Evolutionary conservation across 345 rosid genomes (phyloP).

Genomic region (Arabidopsis thaliana): TAIR10.1 NC_003071.7:9003501-9004000

Average conservation of each 20-base stretch:
- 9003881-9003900: constrained; percentile 38
- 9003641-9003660: constrained; percentile 34
- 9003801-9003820: constrained; percentile 39
- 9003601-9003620: constrained; percentile 41
- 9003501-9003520: constrained; percentile 10
- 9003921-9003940: constrained; percentile 34
- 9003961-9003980: constrained; percentile 44
- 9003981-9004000: constrained; percentile 45
- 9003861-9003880: neutral
- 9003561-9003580: constrained; percentile 41
- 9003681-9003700: neutral
- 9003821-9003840: neutral
- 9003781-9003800: constrained; percentile 36
- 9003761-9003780: constrained; percentile 35
- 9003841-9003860: neutral
- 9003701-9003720: constrained; percentile 4
- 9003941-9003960: constrained; percentile 39
- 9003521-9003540: constrained; percentile 37
- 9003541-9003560: constrained; percentile 33
- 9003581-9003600: constrained; percentile 33
- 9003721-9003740: constrained; percentile 35
- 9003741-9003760: constrained; percentile 35
- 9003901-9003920: constrained; percentile 42
- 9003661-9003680: neutral
- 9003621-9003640: constrained; percentile 43